Evolutionary conservation across 1,139 yeast genomes (phyloP).

Genomic region (Yamadazyma taylorii): DNA sequence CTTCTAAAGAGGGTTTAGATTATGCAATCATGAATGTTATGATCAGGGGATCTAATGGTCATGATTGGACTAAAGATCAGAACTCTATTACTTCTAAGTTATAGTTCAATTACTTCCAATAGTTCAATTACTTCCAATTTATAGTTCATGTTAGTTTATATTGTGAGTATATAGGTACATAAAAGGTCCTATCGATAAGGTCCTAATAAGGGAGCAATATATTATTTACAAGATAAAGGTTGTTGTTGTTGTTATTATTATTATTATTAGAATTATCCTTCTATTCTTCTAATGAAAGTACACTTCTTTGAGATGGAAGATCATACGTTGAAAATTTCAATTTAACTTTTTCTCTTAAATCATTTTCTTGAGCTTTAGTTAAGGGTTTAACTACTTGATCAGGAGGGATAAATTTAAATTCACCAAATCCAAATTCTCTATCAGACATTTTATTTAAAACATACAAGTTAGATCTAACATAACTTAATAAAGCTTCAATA

Average conservation of each 20-base stretch:
- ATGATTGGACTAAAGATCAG: conserved; percentile 32
- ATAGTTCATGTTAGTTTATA: too few species aligned
- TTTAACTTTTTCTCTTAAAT: conserved; percentile 41
- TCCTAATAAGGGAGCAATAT: too few species aligned
- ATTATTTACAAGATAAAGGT: conserved; percentile 5
- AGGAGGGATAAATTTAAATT: conserved; percentile 84
- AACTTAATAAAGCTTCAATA: conserved; percentile 83
- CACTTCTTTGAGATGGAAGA: conserved; percentile 64
- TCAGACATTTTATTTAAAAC: conserved; percentile 84
- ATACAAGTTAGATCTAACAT: conserved; percentile 85
- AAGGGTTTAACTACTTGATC: conserved; percentile 74
- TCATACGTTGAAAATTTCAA: conserved; percentile 35
- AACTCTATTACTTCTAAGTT: conserved; percentile 14
- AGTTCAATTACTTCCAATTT: too few species aligned
- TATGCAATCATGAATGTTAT: conserved; percentile 58
- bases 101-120: too few species aligned
- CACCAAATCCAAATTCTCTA: conserved; percentile 89
- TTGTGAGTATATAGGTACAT: too few species aligned
- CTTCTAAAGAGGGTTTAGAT: conserved; percentile 43
- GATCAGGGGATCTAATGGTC: conserved; percentile 51
- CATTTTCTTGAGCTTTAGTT: conserved; percentile 58
- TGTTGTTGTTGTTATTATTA: too few species aligned
- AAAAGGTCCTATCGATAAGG: too few species aligned
- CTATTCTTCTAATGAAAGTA: conserved; percentile 61
- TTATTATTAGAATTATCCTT: too few species aligned